phyloP scores from a whole-genome alignment of 495 filamentous ascomycete genomes.

The Penicillium odoratum region DNA sequence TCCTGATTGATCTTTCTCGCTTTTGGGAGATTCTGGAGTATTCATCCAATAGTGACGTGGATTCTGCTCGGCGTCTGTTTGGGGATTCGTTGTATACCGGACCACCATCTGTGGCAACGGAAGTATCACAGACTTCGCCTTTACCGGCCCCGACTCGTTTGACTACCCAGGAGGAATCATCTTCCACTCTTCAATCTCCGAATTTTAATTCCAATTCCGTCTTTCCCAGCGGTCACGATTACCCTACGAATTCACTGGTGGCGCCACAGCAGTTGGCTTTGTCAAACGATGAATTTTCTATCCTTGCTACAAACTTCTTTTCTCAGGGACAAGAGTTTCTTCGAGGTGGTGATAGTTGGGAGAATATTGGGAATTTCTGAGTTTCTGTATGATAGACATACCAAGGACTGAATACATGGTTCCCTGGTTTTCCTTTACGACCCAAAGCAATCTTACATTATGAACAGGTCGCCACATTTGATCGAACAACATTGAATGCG shows the following conservation, averaged over 20 bases:
- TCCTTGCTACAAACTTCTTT: slow-evolving; percentile 51
- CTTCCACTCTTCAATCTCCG: slow-evolving; percentile 14
- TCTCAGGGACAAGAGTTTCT: slow-evolving; percentile 47
- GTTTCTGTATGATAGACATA: not conserved
- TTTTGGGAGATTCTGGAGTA: slow-evolving; percentile 55
- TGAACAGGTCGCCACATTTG: not conserved
- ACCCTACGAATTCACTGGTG: slow-evolving; percentile 22
- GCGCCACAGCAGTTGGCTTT: slow-evolving; percentile 32
- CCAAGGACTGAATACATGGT: not conserved
- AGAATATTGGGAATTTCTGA: slow-evolving; percentile 42
- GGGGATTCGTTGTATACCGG: slow-evolving; percentile 39
- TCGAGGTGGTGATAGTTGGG: slow-evolving; percentile 38
- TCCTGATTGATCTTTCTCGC: slow-evolving; percentile 48
- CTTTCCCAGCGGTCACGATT: slow-evolving; percentile 21
- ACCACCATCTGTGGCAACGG: slow-evolving; percentile 23
- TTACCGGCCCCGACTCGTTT: slow-evolving; percentile 47
- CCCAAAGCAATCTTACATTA: not conserved
- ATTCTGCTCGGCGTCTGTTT: slow-evolving; percentile 43
- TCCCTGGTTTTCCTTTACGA: not conserved
- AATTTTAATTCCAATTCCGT: slow-evolving; percentile 19
- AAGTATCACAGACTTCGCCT: slow-evolving; percentile 47
- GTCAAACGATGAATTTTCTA: slow-evolving; percentile 48
- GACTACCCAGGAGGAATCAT: slow-evolving; percentile 21
- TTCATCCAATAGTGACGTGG: slow-evolving; percentile 43
- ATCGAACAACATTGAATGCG: not conserved